phyloP scores from a whole-genome alignment of 768 basidiomycete genomes.

The Psilocybe sp. region DNA sequence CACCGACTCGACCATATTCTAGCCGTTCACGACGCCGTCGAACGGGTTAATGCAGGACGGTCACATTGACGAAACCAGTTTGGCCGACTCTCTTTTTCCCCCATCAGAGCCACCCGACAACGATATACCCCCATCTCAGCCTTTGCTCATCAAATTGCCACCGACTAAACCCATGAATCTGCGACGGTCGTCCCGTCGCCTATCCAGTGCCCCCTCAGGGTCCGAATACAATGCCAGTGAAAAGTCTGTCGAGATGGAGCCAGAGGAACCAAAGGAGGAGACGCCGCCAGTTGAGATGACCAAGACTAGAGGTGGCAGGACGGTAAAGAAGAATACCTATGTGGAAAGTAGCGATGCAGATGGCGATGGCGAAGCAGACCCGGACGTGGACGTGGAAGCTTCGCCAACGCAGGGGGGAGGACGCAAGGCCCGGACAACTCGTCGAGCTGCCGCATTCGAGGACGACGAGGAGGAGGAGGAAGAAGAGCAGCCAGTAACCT shows the following conservation, averaged over 20 bases:
- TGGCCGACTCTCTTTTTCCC: conserved; percentile 10
- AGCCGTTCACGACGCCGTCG: conserved; percentile 11
- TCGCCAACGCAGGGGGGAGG: too few species aligned
- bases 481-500: conserved; percentile 4
- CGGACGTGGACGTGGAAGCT: conserved; percentile 2
- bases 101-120: conserved; percentile 6
- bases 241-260: conserved; percentile 34
- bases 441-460: conserved; percentile 6
- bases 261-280: conserved; percentile 26
- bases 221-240: conserved; percentile 52
- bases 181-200: conserved; percentile 33
- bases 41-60: conserved; percentile 21
- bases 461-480: conserved; percentile 29
- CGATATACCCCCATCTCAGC: conserved; percentile 8
- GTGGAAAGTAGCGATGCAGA: conserved; percentile 48
- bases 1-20: background rate
- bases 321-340: conserved; percentile 34
- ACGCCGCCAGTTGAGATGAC: conserved; percentile 26
- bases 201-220: conserved; percentile 37
- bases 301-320: conserved; percentile 38
- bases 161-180: conserved; percentile 21
- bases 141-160: conserved; percentile 26
- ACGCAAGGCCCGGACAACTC: too few species aligned
- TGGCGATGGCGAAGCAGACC: conserved; percentile 18
- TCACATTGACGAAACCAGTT: conserved; percentile 18